phyloP scores from a whole-genome alignment of 1,284 basidiomycete genomes.

The Rugosomyces carneus region DNA sequence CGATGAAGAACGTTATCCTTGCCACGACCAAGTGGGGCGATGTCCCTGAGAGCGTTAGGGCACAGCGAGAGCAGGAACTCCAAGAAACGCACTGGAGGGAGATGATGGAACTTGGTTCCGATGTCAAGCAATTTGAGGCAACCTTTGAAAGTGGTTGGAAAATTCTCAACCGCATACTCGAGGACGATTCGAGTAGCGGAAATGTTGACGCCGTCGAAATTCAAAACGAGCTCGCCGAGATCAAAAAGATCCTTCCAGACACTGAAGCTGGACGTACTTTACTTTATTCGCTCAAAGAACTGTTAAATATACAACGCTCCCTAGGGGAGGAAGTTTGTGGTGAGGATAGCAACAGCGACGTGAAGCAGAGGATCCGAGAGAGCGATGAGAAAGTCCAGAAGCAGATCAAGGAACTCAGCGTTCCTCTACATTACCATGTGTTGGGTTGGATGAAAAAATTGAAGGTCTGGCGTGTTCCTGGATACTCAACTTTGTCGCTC shows the following conservation, averaged over 20 bases:
- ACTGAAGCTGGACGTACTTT: constrained; percentile 19
- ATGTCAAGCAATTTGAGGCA: constrained; percentile 11
- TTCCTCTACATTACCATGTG: neutral
- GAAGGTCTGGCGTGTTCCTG: neutral
- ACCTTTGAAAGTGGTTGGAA: constrained; percentile 13
- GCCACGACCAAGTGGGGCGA: constrained; percentile 16
- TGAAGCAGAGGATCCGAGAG: constrained; percentile 1
- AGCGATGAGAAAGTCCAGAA: constrained; percentile 6
- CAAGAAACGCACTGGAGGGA: constrained; percentile 17
- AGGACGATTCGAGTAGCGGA: neutral
- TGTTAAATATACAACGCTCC: constrained; percentile 11
- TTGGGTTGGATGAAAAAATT: neutral
- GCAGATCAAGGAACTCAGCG: neutral
- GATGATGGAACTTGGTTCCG: constrained; percentile 17
- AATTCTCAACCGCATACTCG: constrained; percentile 13
- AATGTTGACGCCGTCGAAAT: constrained; percentile 14
- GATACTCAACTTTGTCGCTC: neutral
- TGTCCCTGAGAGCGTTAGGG: constrained; percentile 11
- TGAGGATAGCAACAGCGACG: neutral
- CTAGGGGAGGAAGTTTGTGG: constrained; percentile 7
- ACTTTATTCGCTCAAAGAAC: constrained; percentile 13
- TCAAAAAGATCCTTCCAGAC: constrained; percentile 15
- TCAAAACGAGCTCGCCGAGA: constrained; percentile 20
- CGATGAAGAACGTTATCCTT: constrained; percentile 11
- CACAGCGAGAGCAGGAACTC: constrained; percentile 17